A percentile compares a stretch with the other conserved stretches of the same genome.
These are phyloP conservation scores for Stenocarpella maydis DNA, from an alignment of 2,329 filamentous ascomycete genomes.

Conservation along the genomic window DNA sequence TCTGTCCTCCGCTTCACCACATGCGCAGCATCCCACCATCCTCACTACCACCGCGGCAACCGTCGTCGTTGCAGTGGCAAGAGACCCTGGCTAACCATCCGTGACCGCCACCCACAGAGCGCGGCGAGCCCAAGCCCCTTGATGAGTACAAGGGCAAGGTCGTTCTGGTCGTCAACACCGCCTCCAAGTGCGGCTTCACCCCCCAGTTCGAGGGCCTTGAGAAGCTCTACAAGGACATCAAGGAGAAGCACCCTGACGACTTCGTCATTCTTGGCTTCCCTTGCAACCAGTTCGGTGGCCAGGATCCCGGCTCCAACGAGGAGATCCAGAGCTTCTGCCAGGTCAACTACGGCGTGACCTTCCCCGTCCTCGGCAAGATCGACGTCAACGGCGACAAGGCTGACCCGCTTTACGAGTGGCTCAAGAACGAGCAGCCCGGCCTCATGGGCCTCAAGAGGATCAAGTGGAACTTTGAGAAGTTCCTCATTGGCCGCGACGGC, in stretches of 20 bases:
- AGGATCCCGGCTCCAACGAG: conserved; percentile 86
- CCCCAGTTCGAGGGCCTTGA: conserved; percentile 93
- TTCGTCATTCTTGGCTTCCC: conserved; percentile 95
- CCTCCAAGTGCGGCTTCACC: conserved; percentile 98
- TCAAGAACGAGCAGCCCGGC: conserved; percentile 78
- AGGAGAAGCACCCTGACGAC: conserved; percentile 72
- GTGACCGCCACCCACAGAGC: conserved; percentile 59
- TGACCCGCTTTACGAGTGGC: conserved; percentile 80
- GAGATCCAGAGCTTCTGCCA: conserved; percentile 88
- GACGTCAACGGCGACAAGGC: conserved; percentile 91
- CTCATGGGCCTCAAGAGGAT: conserved; percentile 87
- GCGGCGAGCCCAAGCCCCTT: conserved; percentile 76
- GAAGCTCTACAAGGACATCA: conserved; percentile 83
- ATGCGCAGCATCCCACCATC: neutral
- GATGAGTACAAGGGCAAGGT: conserved; percentile 86
- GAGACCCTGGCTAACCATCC: conserved; percentile 29
- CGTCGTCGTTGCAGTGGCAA: conserved; percentile 34
- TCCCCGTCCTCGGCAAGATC: conserved; percentile 90
- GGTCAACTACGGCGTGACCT: conserved; percentile 91
- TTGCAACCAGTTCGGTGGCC: conserved; percentile 95
- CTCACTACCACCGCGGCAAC: neutral
- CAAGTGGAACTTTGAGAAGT: conserved; percentile 99
- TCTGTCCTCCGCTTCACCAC: conserved; percentile 4
- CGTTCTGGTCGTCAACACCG: conserved; percentile 95
- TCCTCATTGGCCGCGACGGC: conserved; percentile 86